Conservation (phyloP, 1,139 yeast genomes). For the Kurtzmaniella natalensis region DNA sequence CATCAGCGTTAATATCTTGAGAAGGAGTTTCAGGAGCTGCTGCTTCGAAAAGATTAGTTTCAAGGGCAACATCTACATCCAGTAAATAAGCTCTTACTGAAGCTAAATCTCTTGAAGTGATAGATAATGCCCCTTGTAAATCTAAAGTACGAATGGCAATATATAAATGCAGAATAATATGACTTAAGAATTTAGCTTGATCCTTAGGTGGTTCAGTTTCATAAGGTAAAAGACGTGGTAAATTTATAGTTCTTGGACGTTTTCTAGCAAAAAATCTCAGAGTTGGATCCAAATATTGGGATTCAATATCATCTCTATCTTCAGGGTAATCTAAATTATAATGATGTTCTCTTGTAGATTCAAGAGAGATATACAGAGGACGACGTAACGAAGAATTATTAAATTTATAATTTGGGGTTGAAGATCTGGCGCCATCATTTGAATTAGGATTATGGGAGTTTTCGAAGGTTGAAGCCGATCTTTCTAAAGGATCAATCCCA, state of each 20-base stretch:
- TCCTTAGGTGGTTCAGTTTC: constrained; percentile 64
- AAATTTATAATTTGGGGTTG: constrained; percentile 23
- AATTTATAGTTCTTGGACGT: constrained; percentile 50
- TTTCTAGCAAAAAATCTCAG: constrained; percentile 57
- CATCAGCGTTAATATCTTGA: constrained; percentile 31
- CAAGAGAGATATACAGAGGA: constrained; percentile 35
- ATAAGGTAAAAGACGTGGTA: constrained; percentile 72
- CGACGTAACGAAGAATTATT: constrained; percentile 13
- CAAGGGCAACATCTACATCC: constrained; percentile 52
- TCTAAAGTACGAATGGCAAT: constrained; percentile 76
- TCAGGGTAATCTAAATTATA: constrained; percentile 60
- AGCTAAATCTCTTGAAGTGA: constrained; percentile 60
- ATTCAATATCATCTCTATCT: constrained; percentile 35
- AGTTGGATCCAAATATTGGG: constrained; percentile 40
- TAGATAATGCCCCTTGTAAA: constrained; percentile 66
- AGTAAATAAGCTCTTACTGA: constrained; percentile 29
- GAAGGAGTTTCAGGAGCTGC: constrained; percentile 10
- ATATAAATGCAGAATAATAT: constrained; percentile 73
- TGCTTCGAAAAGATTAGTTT: constrained; percentile 45
- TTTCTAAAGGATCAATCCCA: constrained; percentile 6
- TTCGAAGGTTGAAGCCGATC: constrained; percentile 13
- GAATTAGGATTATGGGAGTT: background rate
- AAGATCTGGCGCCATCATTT: constrained; percentile 14
- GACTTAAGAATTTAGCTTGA: constrained; percentile 71
- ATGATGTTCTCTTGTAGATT: constrained; percentile 34